Conservation (phyloP, 192 early-diverging fungal species). For the Mortierella hygrophila region DNA sequence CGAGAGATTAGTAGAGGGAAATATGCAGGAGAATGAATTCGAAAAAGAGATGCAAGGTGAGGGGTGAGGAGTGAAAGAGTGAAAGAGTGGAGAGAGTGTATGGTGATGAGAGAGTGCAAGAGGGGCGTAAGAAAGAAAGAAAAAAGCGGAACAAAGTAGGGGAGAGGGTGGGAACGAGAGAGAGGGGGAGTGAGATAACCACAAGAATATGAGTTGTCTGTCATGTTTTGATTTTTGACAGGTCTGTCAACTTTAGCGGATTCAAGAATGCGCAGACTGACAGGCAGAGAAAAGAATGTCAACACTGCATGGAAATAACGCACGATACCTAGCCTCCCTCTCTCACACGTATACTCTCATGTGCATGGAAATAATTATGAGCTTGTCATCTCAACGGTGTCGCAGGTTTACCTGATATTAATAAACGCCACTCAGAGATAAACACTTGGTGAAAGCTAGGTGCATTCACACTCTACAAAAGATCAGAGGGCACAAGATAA, state of each 20-base stretch:
- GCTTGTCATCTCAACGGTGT: neutral
- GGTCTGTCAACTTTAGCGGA: neutral
- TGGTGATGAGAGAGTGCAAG: neutral
- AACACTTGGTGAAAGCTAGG: neutral
- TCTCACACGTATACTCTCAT: neutral
- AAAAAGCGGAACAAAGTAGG: constrained; percentile 10
- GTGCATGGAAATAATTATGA: neutral
- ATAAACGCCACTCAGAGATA: neutral
- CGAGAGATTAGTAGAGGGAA: neutral
- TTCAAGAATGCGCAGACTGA: too few species aligned
- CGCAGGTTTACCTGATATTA: too few species aligned
- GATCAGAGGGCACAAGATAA: neutral
- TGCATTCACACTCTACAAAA: neutral
- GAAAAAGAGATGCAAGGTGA: neutral
- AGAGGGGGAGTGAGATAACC: neutral
- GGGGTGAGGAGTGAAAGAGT: neutral
- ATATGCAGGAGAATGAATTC: neutral
- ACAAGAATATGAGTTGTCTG: neutral
- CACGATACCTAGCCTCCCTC: neutral
- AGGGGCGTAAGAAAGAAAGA: neutral
- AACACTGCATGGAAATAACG: neutral
- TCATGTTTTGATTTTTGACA: constrained; percentile 1
- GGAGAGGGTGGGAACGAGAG: neutral
- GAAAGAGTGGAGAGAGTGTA: neutral
- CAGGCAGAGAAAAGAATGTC: neutral